phyloP scores from a whole-genome alignment of 2,329 filamentous ascomycete species.

The Arthrobotrys entomopaga region DNA sequence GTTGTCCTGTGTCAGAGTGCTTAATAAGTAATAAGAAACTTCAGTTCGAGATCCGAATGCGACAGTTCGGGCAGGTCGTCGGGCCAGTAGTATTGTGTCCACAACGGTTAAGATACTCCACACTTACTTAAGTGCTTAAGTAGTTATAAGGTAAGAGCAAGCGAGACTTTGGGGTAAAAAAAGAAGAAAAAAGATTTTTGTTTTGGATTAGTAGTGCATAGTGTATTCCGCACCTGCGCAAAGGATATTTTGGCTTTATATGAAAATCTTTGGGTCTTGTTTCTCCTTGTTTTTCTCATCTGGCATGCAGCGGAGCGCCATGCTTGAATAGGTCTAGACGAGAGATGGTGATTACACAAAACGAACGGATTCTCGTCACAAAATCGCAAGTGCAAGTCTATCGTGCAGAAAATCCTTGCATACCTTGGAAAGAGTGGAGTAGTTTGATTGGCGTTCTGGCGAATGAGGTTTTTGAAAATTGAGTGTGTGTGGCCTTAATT shows the following conservation, averaged over 20 bases:
- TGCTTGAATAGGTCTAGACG: conserved; percentile 48
- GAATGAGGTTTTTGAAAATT: conserved; percentile 24
- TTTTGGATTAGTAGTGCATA: conserved; percentile 18
- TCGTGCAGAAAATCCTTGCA: conserved; percentile 42
- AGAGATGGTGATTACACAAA: conserved; percentile 13
- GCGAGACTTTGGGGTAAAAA: conserved; percentile 6
- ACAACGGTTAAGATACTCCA: conserved; percentile 8
- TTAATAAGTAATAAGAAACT: conserved; percentile 3
- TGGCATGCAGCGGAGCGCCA: conserved; percentile 39
- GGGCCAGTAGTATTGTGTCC: conserved; percentile 12
- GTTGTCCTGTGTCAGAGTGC: conserved; percentile 2
- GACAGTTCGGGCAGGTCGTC: conserved; percentile 31
- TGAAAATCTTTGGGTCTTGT: conserved; percentile 22
- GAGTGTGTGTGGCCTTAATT: conserved; percentile 21
- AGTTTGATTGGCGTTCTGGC: conserved; percentile 22
- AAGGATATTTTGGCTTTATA: conserved; percentile 50
- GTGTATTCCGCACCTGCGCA: conserved; percentile 38
- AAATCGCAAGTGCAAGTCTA: conserved; percentile 36
- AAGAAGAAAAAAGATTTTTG: neutral
- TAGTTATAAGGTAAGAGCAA: conserved; percentile 17
- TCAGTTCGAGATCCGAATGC: conserved; percentile 9
- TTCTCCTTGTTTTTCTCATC: conserved; percentile 38
- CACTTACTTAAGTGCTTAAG: no score
- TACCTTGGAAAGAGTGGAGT: conserved; percentile 20
- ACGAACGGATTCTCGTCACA: conserved; percentile 22